These are phyloP conservation scores for Allium sativum DNA, from an alignment of 106 monocot genomes.

Conservation along the genomic window DNA sequence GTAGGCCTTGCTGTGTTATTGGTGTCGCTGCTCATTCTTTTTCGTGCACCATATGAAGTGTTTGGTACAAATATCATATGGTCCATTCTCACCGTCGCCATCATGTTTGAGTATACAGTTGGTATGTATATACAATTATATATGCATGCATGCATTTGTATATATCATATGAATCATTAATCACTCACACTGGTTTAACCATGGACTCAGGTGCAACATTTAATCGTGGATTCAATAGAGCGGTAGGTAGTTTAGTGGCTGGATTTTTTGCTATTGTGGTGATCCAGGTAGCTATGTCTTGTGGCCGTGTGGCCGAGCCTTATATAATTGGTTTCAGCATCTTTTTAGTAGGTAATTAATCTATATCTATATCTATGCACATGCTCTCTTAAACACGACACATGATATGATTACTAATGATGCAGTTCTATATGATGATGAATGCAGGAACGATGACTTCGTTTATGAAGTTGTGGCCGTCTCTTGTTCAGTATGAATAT, in stretches of 20 bases:
- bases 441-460: conserved; percentile 48
- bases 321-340: conserved; percentile 66
- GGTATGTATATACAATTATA: conserved; percentile 26
- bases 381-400: too few species aligned
- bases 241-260: conserved; percentile 60
- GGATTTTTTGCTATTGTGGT: conserved; percentile 56
- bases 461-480: conserved; percentile 75
- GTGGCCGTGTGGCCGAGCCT: conserved; percentile 43
- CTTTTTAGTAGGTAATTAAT: conserved; percentile 56
- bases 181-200: too few species aligned
- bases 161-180: too few species aligned
- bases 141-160: background rate
- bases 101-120: conserved; percentile 81
- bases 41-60: conserved; percentile 30
- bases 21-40: conserved; percentile 64
- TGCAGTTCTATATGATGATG: background rate
- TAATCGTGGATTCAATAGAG: conserved; percentile 67
- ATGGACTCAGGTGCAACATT: conserved; percentile 51
- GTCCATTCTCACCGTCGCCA: conserved; percentile 73
- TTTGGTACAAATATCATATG: conserved; percentile 57
- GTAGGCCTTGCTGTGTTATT: conserved; percentile 54
- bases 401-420: too few species aligned
- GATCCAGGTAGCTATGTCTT: conserved; percentile 49
- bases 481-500: conserved; percentile 59
- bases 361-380: too few species aligned